Percentiles rank a stretch among this genome's conserved stretches.
phyloP scores from a whole-genome alignment of 768 basidiomycete species.

The Pluteus cervinus region DNA sequence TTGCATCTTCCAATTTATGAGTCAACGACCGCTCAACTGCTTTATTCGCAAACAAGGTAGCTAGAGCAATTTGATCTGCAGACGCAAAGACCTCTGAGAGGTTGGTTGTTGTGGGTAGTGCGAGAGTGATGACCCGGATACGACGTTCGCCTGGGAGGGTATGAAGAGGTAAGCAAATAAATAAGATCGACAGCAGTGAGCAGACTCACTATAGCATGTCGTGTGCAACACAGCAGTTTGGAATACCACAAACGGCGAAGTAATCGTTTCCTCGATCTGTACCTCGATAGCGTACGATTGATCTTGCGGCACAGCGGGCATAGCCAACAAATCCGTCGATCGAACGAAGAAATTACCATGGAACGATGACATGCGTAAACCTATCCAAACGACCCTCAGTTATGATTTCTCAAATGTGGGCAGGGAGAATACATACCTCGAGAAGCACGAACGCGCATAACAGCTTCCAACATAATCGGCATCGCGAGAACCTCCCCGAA shows the following conservation, averaged over 20 bases:
- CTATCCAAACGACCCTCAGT: conserved; percentile 24
- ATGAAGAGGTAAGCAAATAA: background rate
- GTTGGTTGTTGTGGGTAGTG: conserved; percentile 82
- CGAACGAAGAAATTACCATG: conserved; percentile 99
- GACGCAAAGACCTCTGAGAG: conserved; percentile 88
- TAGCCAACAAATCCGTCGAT: conserved; percentile 91
- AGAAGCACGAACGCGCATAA: conserved; percentile 97
- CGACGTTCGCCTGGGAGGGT: conserved; percentile 61
- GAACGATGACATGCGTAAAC: conserved; percentile 94
- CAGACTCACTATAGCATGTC: conserved; percentile 69
- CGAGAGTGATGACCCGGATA: conserved; percentile 85
- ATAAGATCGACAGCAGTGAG: background rate
- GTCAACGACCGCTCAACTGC: conserved; percentile 85
- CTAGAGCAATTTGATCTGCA: conserved; percentile 83
- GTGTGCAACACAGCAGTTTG: conserved; percentile 95
- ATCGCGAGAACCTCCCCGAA: conserved; percentile 90
- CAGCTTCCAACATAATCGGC: conserved; percentile 94
- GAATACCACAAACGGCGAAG: conserved; percentile 85
- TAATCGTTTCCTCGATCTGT: conserved; percentile 92
- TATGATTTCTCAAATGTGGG: background rate
- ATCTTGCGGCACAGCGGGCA: conserved; percentile 95
- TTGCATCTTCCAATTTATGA: conserved; percentile 83
- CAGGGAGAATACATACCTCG: conserved; percentile 48
- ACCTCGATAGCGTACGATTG: conserved; percentile 95
- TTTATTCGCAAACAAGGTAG: conserved; percentile 83